Conservation (phyloP, 805 yeast species). For the Ogataea wickerhamii region DNA sequence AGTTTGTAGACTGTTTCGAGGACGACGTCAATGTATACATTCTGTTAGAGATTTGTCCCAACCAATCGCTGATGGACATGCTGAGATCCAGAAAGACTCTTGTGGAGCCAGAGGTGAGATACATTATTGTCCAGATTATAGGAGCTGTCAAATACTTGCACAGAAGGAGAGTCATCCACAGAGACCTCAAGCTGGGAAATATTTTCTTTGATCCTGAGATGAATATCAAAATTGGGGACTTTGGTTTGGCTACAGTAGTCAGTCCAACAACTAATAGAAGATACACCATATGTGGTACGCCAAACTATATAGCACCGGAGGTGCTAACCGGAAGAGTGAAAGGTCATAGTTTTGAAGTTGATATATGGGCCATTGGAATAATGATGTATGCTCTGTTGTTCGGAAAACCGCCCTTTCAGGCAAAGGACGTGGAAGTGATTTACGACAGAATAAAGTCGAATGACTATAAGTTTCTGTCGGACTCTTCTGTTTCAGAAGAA, state of each 20-base stretch:
- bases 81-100: constrained; percentile 79
- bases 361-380: constrained; percentile 96
- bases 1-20: constrained; percentile 94
- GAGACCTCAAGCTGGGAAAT: constrained; percentile 95
- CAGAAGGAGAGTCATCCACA: constrained; percentile 84
- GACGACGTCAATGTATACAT: constrained; percentile 94
- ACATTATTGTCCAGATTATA: constrained; percentile 83
- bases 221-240: constrained; percentile 96
- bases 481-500: constrained; percentile 53
- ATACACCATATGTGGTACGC: constrained; percentile 96
- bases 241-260: constrained; percentile 96
- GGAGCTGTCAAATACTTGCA: constrained; percentile 96
- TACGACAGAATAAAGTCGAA: constrained; percentile 86
- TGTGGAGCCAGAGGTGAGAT: constrained; percentile 88
- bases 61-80: constrained; percentile 91
- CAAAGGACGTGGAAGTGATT: constrained; percentile 87
- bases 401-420: constrained; percentile 98
- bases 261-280: constrained; percentile 66
- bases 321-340: constrained; percentile 81
- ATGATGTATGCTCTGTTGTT: constrained; percentile 89
- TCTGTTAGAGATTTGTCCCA: constrained; percentile 89
- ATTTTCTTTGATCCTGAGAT: constrained; percentile 90
- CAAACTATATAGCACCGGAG: constrained; percentile 98
- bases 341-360: constrained; percentile 94
- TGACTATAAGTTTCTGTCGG: constrained; percentile 74